Evolutionary conservation across 352 stramenopile genomes (phyloP).

Genomic region (Phytophthora hybrid): DNA sequence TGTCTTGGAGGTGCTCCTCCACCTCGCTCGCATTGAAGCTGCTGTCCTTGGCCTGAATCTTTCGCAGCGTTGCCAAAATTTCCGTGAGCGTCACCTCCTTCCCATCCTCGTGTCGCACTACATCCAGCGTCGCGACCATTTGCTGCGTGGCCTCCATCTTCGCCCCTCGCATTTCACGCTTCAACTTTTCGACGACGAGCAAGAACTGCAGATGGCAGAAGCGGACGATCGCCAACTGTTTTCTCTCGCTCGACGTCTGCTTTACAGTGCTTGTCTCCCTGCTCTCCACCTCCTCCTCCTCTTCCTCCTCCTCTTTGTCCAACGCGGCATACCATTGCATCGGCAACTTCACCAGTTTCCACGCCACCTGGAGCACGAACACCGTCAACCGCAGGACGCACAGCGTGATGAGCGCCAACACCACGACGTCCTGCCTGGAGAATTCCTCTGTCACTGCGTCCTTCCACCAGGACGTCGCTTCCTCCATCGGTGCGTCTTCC

Average conservation of each 20-base stretch:
- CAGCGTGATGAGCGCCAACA: conserved; percentile 50
- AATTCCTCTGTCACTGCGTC: conserved; percentile 47
- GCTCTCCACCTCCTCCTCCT: conserved; percentile 8
- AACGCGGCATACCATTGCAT: conserved; percentile 35
- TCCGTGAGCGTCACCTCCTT: conserved; percentile 44
- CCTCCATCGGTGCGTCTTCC: conserved; percentile 4
- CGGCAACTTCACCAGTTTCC: conserved; percentile 38
- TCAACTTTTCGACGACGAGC: conserved; percentile 54
- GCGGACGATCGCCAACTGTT: conserved; percentile 41
- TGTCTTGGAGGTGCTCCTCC: conserved; percentile 37
- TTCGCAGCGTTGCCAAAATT: conserved; percentile 43
- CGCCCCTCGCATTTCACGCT: conserved; percentile 46
- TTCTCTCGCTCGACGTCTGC: conserved; percentile 13
- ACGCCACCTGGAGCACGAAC: conserved; percentile 37
- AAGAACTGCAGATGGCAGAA: conserved; percentile 59
- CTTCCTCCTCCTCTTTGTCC: conserved; percentile 1
- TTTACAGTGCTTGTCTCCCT: conserved; percentile 7
- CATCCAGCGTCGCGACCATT: conserved; percentile 42
- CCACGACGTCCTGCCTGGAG: conserved; percentile 53
- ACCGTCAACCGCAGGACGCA: conserved; percentile 40
- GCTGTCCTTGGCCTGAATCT: conserved; percentile 47
- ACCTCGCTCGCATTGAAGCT: conserved; percentile 36
- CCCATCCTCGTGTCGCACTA: conserved; percentile 24
- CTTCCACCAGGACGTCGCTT: conserved; percentile 47
- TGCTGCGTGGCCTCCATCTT: conserved; percentile 41